Evolutionary conservation across 169 alveolate species (phyloP).

Genomic region (Toxoplasma gondii): DNA sequence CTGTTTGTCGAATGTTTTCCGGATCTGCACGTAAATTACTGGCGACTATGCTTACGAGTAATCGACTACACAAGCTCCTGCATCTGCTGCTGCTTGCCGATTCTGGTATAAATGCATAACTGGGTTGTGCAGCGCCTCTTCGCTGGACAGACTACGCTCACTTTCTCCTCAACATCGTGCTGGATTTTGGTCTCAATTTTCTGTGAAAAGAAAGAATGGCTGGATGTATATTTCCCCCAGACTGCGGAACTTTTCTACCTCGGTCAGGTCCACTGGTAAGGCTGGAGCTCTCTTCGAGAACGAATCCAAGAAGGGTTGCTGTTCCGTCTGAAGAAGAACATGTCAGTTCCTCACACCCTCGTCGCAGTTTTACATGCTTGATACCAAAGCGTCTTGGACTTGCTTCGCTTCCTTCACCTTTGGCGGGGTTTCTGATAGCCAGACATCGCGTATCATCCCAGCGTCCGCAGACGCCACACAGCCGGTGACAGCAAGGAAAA

Average conservation of each 20-base stretch:
- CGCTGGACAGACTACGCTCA: neutral
- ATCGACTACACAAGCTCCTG: slow-evolving; percentile 33
- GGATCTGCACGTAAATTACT: neutral
- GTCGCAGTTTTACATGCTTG: neutral
- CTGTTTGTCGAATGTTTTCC: neutral
- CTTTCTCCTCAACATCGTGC: slow-evolving; percentile 27
- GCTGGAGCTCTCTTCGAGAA: slow-evolving; percentile 9
- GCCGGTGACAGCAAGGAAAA: neutral
- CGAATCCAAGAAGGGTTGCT: neutral
- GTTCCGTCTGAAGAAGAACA: neutral
- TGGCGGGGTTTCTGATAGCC: slow-evolving; percentile 1
- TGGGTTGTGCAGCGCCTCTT: neutral
- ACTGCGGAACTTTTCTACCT: neutral
- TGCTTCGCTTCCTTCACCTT: slow-evolving; percentile 23
- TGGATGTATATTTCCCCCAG: neutral
- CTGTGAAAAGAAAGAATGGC: neutral
- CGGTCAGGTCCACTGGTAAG: neutral
- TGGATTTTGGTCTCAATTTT: slow-evolving; percentile 31
- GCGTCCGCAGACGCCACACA: neutral
- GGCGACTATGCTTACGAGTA: slow-evolving; percentile 38
- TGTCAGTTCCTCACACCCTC: neutral
- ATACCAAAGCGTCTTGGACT: neutral
- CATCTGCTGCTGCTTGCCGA: slow-evolving; percentile 32
- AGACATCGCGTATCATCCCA: neutral
- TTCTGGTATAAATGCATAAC: neutral